These are phyloP conservation scores for Ustilago crameri DNA, from an alignment of 1,284 basidiomycete genomes.

Conservation along the genomic window DNA sequence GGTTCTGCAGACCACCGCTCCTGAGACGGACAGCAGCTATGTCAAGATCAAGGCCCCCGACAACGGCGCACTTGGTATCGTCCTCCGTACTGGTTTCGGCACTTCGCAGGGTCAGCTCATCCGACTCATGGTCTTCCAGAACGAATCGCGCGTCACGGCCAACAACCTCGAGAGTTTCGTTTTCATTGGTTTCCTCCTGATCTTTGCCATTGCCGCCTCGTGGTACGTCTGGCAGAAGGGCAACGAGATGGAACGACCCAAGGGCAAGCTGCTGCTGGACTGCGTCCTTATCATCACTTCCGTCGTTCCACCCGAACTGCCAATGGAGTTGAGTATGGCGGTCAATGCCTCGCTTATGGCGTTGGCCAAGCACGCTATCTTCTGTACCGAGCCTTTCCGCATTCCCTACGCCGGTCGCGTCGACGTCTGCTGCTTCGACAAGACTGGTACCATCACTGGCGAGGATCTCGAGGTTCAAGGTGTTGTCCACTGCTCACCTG, in stretches of 20 bases:
- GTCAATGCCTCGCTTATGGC: constrained; percentile 75
- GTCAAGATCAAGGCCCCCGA: constrained; percentile 59
- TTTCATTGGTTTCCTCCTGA: constrained; percentile 66
- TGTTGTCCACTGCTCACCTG: constrained; percentile 53
- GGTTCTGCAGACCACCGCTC: constrained; percentile 64
- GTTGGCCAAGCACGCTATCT: constrained; percentile 79
- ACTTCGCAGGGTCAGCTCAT: constrained; percentile 68
- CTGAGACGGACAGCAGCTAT: constrained; percentile 47
- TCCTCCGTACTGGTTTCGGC: constrained; percentile 67
- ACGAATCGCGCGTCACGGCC: constrained; percentile 65
- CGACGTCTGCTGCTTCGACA: constrained; percentile 69
- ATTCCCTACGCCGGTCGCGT: constrained; percentile 67
- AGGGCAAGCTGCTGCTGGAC: constrained; percentile 67
- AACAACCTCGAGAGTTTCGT: constrained; percentile 67
- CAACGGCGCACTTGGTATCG: constrained; percentile 61
- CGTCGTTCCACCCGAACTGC: constrained; percentile 67
- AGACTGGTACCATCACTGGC: constrained; percentile 68
- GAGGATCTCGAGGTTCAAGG: constrained; percentile 67
- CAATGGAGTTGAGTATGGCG: constrained; percentile 68
- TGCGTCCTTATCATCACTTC: constrained; percentile 68
- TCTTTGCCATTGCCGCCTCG: constrained; percentile 66
- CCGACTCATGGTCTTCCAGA: constrained; percentile 68
- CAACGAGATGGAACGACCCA: constrained; percentile 63
- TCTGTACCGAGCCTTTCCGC: constrained; percentile 68
- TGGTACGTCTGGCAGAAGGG: constrained; percentile 66